These are phyloP conservation scores for Podila horticola DNA, from an alignment of 192 early-diverging fungal genomes.

Conservation along the genomic window DNA sequence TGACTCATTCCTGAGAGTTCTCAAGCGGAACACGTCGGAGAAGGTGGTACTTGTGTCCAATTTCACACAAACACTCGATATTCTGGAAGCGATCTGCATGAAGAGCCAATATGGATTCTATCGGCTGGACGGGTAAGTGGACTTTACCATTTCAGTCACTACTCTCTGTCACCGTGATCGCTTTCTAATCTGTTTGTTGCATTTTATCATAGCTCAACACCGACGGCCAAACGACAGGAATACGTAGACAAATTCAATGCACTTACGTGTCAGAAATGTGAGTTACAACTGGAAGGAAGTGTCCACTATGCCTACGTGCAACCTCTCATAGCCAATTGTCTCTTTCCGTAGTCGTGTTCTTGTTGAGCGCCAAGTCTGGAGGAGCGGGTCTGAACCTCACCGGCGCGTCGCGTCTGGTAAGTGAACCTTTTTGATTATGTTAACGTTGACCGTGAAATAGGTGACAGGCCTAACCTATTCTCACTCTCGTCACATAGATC, in stretches of 20 bases:
- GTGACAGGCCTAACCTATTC: background rate
- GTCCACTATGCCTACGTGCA: background rate
- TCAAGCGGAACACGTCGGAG: constrained; percentile 46
- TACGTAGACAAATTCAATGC: constrained; percentile 59
- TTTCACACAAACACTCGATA: constrained; percentile 70
- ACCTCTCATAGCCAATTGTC: background rate
- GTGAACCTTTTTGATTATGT: background rate
- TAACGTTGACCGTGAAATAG: background rate
- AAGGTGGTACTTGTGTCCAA: constrained; percentile 77
- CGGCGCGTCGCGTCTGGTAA: constrained; percentile 63
- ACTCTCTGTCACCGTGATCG: too few relatives aligned
- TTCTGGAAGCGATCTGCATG: constrained; percentile 60
- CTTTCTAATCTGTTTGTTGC: too few relatives aligned
- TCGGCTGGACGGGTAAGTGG: constrained; percentile 67
- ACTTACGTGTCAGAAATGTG: constrained; percentile 49
- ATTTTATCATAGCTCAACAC: constrained; percentile 24
- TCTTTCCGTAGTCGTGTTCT: constrained; percentile 54
- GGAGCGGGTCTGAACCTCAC: constrained; percentile 72
- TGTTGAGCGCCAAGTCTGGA: constrained; percentile 66
- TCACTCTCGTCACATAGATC: constrained; percentile 19
- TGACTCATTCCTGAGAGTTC: constrained; percentile 10
- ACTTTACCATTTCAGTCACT: background rate
- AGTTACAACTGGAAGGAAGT: background rate
- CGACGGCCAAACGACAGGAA: constrained; percentile 53
- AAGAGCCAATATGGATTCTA: constrained; percentile 42